These are phyloP conservation scores for Leccinum insolens DNA, from an alignment of 1,284 basidiomycete genomes.

Conservation along the genomic window DNA sequence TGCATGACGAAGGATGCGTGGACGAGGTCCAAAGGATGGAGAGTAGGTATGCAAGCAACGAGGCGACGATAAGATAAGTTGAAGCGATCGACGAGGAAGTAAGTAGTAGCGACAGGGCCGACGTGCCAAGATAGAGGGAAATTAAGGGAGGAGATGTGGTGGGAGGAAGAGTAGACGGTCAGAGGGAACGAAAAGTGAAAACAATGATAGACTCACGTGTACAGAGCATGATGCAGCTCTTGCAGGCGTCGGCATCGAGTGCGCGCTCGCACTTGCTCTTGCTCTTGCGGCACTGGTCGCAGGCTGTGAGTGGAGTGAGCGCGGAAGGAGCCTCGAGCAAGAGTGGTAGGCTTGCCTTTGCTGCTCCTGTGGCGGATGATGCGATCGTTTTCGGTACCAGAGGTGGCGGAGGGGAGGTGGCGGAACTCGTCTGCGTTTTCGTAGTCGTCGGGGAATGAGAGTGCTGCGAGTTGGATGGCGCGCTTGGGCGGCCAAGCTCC, in stretches of 20 bases:
- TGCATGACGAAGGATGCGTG: background rate
- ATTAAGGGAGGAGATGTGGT: background rate
- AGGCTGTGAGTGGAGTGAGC: constrained; percentile 29
- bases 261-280: constrained; percentile 36
- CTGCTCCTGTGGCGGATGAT: constrained; percentile 62
- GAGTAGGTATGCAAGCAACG: background rate
- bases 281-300: constrained; percentile 74
- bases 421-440: constrained; percentile 50
- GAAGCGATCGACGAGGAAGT: background rate
- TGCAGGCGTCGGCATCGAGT: constrained; percentile 40
- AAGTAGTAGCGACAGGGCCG: background rate
- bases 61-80: background rate
- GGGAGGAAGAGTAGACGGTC: background rate
- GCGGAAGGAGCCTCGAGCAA: too few relatives aligned
- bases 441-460: constrained; percentile 54
- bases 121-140: background rate
- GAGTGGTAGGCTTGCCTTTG: constrained; percentile 52
- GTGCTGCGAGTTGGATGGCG: constrained; percentile 28
- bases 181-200: constrained; percentile 14
- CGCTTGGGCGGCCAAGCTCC: constrained; percentile 26
- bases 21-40: background rate
- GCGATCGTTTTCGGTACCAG: constrained; percentile 17
- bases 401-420: constrained; percentile 35
- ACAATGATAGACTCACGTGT: constrained; percentile 52
- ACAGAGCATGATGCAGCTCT: constrained; percentile 71